Evolutionary conservation across 2,329 filamentous ascomycete genomes (phyloP).

Genomic region (Botrytis aclada): DNA sequence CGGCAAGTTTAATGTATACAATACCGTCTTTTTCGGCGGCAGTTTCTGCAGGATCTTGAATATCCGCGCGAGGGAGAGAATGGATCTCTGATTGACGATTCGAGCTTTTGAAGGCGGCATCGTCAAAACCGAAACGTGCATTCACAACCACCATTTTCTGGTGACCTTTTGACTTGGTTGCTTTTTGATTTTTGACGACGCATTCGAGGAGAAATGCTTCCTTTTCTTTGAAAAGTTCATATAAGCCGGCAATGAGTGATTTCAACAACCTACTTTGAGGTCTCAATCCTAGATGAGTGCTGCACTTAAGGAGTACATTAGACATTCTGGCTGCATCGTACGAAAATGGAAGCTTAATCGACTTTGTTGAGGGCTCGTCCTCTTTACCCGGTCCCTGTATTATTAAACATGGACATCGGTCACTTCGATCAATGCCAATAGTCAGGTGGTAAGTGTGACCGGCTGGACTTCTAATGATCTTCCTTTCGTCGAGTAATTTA

Average conservation of each 20-base stretch:
- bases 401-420: conserved; percentile 61
- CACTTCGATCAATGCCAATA: conserved; percentile 62
- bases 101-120: conserved; percentile 62
- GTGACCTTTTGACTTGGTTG: too few species aligned
- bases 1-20: conserved; percentile 66
- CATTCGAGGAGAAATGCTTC: conserved; percentile 63
- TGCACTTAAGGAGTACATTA: conserved; percentile 43
- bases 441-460: conserved; percentile 51
- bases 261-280: conserved; percentile 37
- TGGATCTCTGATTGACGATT: conserved; percentile 62
- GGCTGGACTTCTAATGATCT: conserved; percentile 38
- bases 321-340: conserved; percentile 50
- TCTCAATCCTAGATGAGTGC: conserved; percentile 44
- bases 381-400: conserved; percentile 45
- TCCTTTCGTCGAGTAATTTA: conserved; percentile 47
- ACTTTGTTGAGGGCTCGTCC: conserved; percentile 42
- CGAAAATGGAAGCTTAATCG: conserved; percentile 59
- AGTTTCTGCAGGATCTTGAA: conserved; percentile 54
- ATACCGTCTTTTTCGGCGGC: conserved; percentile 69
- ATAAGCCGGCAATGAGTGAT: conserved; percentile 47
- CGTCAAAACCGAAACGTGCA: conserved; percentile 64
- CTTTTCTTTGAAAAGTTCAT: conserved; percentile 58
- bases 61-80: conserved; percentile 49
- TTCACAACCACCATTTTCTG: conserved; percentile 49
- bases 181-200: conserved; percentile 41